Base-by-base conservation (phyloP, 2,329 filamentous ascomycete species). In the Stromatinia cepivora region DNA sequence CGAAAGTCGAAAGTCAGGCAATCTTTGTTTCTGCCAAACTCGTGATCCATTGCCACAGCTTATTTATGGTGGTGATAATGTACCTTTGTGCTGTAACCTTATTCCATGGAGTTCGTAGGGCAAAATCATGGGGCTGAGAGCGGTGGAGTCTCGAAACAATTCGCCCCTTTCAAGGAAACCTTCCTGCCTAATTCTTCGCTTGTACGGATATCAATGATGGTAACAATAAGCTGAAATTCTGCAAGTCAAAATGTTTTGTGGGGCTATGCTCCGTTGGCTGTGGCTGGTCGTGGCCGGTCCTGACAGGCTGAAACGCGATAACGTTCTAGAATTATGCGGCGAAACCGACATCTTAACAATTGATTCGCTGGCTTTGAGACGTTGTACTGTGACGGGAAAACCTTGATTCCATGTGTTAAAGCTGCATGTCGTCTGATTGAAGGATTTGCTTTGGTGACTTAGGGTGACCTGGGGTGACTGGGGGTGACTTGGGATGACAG, bases 91-190 rank as follows among this genome's bases (percentile, higher is more conserved):
- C 36, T 28, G 17, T 31, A n/a, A n/a, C n/a, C n/a, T n/a, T n/a
- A 4, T 7, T 28, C 39, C 39, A 62, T 53, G 53, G 61, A 36
- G 17, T 13, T 69, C 50, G 34, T 68, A 68, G 70, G 65, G 70
- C 68, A 62, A 71, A 71, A 45, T 15, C 9, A 52, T 58, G 67
- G 70, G 71, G 71, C 70, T 50, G 10, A 64, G 11, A 59, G 17
- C 3, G 61, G 57, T 56, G 36, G 46, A 61, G 58, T 63, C 69
- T 71, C 62, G 59, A 53, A 66, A 69, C 45, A 63, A 57, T 71
- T 67, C 62, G 71, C 70, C 70, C 69, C 39, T 66, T 42, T 42
- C 20, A 11, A 4, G 11, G 45, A 48, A 45, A 1, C 13, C 31
- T 48, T 20, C 34, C 61, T 46, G 53, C n/a, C 58, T 66, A 3